Percentiles rank a stretch among this genome's conserved stretches.
phyloP scores from a whole-genome alignment of 371 early-diverging fungal species.

The Circinella umbellata region DNA sequence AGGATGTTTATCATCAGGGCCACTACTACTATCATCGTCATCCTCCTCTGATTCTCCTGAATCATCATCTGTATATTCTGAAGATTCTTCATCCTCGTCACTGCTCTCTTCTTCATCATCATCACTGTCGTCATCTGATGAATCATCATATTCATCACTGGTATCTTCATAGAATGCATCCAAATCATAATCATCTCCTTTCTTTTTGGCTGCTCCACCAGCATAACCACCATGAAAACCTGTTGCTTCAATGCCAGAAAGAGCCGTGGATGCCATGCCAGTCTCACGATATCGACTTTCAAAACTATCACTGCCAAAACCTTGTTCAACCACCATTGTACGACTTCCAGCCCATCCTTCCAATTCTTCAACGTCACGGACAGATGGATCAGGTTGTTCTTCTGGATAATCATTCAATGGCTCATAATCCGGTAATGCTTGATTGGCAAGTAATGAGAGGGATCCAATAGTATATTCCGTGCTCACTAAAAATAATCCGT shows the following conservation, averaged over 20 bases:
- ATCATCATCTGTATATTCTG: slow-evolving; percentile 25
- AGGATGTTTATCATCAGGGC: background rate
- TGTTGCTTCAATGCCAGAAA: slow-evolving; percentile 51
- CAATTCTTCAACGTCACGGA: slow-evolving; percentile 61
- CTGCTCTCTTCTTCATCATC: slow-evolving; percentile 23
- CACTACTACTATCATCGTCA: slow-evolving; percentile 8
- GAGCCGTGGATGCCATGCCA: slow-evolving; percentile 37
- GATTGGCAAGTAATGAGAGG: slow-evolving; percentile 79
- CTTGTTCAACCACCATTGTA: slow-evolving; percentile 48
- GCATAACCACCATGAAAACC: slow-evolving; percentile 36
- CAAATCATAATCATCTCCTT: slow-evolving; percentile 58
- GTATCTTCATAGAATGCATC: slow-evolving; percentile 65
- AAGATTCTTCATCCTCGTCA: slow-evolving; percentile 27
- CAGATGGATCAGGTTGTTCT: slow-evolving; percentile 68
- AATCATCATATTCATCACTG: slow-evolving; percentile 39
- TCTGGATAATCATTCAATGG: slow-evolving; percentile 86
- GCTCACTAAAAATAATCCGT: slow-evolving; percentile 36
- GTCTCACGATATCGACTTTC: slow-evolving; percentile 41
- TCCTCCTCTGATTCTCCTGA: slow-evolving; percentile 14
- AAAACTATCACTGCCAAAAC: slow-evolving; percentile 61
- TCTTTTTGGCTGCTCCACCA: slow-evolving; percentile 38
- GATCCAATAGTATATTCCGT: slow-evolving; percentile 79
- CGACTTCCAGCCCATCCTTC: slow-evolving; percentile 54
- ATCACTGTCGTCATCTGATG: slow-evolving; percentile 21
- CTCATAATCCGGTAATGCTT: slow-evolving; percentile 76